Percentiles rank a stretch among this genome's conserved stretches.
Conservation (phyloP, 495 filamentous ascomycete genomes). For the Penicillium parvum region DNA sequence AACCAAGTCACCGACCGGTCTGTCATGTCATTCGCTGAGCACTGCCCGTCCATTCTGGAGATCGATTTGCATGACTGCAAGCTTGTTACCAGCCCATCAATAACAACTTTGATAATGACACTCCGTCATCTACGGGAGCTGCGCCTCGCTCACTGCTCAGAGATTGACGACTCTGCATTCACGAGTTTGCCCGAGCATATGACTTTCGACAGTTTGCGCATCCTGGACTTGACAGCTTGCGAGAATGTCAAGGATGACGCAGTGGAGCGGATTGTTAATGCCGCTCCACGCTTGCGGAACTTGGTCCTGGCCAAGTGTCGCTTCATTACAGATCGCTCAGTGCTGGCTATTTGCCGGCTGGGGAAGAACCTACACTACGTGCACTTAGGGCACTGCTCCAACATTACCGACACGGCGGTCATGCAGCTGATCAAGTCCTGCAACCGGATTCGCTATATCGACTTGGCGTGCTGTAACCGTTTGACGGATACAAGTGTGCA, state of each 20-base stretch:
- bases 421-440: slow-evolving; percentile 76
- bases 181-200: slow-evolving; percentile 65
- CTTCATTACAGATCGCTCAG: slow-evolving; percentile 84
- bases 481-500: slow-evolving; percentile 86
- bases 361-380: slow-evolving; percentile 97
- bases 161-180: slow-evolving; percentile 83
- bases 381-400: slow-evolving; percentile 87
- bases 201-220: slow-evolving; percentile 80
- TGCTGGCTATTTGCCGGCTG: slow-evolving; percentile 78
- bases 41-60: slow-evolving; percentile 89
- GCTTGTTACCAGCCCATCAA: slow-evolving; percentile 70
- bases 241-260: slow-evolving; percentile 76
- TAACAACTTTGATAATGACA: slow-evolving; percentile 70
- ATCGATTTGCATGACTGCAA: slow-evolving; percentile 91
- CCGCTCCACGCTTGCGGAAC: slow-evolving; percentile 85
- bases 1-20: slow-evolving; percentile 70
- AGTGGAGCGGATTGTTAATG: slow-evolving; percentile 77
- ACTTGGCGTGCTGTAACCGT: slow-evolving; percentile 88
- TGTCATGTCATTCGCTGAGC: slow-evolving; percentile 76
- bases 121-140: slow-evolving; percentile 83
- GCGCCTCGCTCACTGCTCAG: slow-evolving; percentile 74
- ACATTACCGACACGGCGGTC: slow-evolving; percentile 85
- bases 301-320: slow-evolving; percentile 91
- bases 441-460: slow-evolving; percentile 95
- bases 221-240: slow-evolving; percentile 90